Conservation (phyloP, 2,329 filamentous ascomycete species). For the Penicillium capsulatum region DNA sequence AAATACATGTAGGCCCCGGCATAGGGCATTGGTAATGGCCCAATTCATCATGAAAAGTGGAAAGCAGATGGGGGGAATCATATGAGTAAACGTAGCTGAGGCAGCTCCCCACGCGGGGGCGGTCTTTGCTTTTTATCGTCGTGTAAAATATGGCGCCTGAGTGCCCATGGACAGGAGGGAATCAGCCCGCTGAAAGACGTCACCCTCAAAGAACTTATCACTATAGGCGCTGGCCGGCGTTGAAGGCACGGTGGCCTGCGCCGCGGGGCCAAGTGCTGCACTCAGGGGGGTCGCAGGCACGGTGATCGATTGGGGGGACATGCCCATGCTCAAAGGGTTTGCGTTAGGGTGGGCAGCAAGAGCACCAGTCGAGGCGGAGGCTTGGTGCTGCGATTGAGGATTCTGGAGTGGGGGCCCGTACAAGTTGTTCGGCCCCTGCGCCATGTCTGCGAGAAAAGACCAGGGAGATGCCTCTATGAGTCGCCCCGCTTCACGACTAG, state of each 20-base stretch:
- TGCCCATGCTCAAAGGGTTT: slow-evolving; percentile 25
- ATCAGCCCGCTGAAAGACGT: slow-evolving; percentile 49
- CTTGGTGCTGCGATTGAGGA: slow-evolving; percentile 30
- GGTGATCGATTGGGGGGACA: slow-evolving; percentile 50
- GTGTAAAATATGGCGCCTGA: slow-evolving; percentile 40
- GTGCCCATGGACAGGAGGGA: slow-evolving; percentile 44
- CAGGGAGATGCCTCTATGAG: slow-evolving; percentile 65
- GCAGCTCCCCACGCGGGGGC: neutral
- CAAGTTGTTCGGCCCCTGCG: slow-evolving; percentile 28
- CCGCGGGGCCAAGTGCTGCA: slow-evolving; percentile 81
- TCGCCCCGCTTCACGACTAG: slow-evolving; percentile 73
- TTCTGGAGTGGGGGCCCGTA: slow-evolving; percentile 37
- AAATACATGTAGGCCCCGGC: no score
- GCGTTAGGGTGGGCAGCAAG: slow-evolving; percentile 18
- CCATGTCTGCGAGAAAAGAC: slow-evolving; percentile 52
- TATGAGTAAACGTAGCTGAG: neutral
- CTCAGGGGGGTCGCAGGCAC: slow-evolving; percentile 84
- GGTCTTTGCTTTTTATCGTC: slow-evolving; percentile 28
- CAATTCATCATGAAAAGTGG: no score
- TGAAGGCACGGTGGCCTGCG: slow-evolving; percentile 80
- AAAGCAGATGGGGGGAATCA: neutral
- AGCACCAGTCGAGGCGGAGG: slow-evolving; percentile 27
- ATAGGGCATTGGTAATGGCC: no score
- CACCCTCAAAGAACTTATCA: slow-evolving; percentile 48
- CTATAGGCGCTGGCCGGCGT: slow-evolving; percentile 47